A percentile compares a stretch with the other conserved stretches of the same genome.
Evolutionary conservation across 495 filamentous ascomycete species (phyloP).

Genomic region (Trichoderma erinaceum): DNA sequence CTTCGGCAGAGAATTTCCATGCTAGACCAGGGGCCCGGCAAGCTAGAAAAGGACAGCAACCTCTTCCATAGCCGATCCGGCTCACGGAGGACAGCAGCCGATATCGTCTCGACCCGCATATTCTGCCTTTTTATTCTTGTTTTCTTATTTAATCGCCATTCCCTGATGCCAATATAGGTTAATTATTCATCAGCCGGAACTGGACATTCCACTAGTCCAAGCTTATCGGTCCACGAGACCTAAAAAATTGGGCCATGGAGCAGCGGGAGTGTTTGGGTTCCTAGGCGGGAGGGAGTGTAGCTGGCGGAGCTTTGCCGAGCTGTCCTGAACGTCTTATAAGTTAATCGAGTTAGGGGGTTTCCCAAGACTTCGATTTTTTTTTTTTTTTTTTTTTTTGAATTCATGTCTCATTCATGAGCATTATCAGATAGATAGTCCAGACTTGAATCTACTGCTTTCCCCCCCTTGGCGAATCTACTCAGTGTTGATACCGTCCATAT

Average conservation of each 20-base stretch:
- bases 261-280: not conserved
- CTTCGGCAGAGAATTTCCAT: no score
- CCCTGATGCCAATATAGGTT: not conserved
- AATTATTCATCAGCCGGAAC: not conserved
- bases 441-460: not conserved
- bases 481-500: not conserved
- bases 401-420: not conserved
- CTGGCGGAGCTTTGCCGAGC: not conserved
- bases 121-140: not conserved
- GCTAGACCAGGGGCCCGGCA: no score
- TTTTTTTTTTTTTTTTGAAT: no score
- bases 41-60: no score
- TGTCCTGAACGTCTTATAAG: not conserved
- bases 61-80: not conserved
- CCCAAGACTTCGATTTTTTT: not conserved
- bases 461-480: not conserved
- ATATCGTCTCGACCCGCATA: not conserved
- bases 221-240: constrained; percentile 6
- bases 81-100: not conserved
- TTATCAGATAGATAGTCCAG: not conserved
- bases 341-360: not conserved
- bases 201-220: constrained; percentile 2
- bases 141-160: not conserved
- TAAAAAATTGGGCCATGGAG: not conserved
- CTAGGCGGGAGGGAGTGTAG: not conserved